Percentiles rank a stretch among this genome's conserved stretches.
These are phyloP conservation scores for Trichoderma gracile DNA, from an alignment of 2,329 filamentous ascomycete species.

Conservation along the genomic window DNA sequence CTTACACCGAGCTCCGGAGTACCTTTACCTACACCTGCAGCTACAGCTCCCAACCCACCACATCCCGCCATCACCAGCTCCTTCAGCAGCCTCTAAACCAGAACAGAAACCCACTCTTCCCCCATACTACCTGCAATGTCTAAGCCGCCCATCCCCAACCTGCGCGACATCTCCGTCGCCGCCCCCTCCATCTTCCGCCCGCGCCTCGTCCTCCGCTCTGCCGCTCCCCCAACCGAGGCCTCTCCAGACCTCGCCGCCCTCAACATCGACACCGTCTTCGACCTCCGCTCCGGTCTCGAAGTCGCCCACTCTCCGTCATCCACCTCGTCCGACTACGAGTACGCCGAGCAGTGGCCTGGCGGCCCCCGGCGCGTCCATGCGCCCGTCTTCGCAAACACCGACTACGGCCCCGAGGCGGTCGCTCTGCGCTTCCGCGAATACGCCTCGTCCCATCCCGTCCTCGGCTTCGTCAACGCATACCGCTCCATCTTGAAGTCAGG, in stretches of 20 bases:
- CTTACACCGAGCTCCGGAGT: too few relatives aligned
- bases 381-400: conserved; percentile 64
- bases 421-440: conserved; percentile 63
- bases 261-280: conserved; percentile 66
- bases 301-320: conserved; percentile 48
- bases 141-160: conserved; percentile 55
- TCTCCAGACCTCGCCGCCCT: conserved; percentile 55
- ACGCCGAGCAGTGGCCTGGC: conserved; percentile 25
- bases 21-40: too few relatives aligned
- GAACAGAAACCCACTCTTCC: neutral
- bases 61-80: neutral
- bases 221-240: conserved; percentile 59
- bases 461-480: conserved; percentile 67
- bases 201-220: conserved; percentile 66
- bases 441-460: conserved; percentile 48
- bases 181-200: conserved; percentile 55
- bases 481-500: conserved; percentile 58
- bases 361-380: conserved; percentile 56
- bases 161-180: conserved; percentile 62
- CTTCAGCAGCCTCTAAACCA: neutral
- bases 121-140: conserved; percentile 1
- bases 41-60: neutral
- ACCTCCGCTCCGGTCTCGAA: conserved; percentile 65
- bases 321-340: conserved; percentile 31
- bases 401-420: conserved; percentile 63